A percentile compares a stretch with the other conserved stretches of the same genome.
phyloP scores from a whole-genome alignment of 768 basidiomycete genomes.

The Leccinum disarticulatum region DNA sequence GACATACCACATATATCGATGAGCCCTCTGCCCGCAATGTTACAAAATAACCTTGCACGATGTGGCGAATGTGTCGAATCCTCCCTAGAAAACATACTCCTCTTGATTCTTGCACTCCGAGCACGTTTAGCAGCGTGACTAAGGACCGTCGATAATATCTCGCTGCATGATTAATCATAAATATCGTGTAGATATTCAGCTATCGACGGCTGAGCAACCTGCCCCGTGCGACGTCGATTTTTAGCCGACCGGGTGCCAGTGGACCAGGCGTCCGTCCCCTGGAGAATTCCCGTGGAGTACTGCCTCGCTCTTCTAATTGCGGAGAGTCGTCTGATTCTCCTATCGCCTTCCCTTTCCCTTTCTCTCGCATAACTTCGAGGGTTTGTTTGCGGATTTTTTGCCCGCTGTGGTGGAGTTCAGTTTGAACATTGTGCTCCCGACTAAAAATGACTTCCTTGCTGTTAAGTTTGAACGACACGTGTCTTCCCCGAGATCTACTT shows the following conservation, averaged over 20 bases:
- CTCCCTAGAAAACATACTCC: conserved; percentile 66
- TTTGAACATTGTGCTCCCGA: conserved; percentile 9
- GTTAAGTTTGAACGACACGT: conserved; percentile 55
- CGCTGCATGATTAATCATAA: conserved; percentile 10
- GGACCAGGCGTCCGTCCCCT: conserved; percentile 30
- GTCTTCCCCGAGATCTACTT: conserved; percentile 54
- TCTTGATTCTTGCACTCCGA: conserved; percentile 47
- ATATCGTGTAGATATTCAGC: conserved; percentile 8
- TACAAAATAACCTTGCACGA: conserved; percentile 54
- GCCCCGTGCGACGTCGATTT: conserved; percentile 16
- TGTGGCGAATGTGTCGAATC: conserved; percentile 70
- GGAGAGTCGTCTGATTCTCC: conserved; percentile 3
- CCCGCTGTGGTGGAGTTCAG: conserved; percentile 5
- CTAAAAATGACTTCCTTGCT: conserved; percentile 18
- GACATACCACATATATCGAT: conserved; percentile 1
- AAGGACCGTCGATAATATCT: conserved; percentile 6
- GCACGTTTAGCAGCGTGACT: conserved; percentile 46
- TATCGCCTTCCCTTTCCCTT: conserved; percentile 15
- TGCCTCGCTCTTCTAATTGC: conserved; percentile 14
- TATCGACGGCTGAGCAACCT: conserved; percentile 26
- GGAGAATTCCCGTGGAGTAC: conserved; percentile 8
- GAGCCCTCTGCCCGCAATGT: neutral
- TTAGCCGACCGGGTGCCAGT: conserved; percentile 16
- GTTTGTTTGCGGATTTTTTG: conserved; percentile 8
- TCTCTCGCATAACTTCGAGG: conserved; percentile 16